phyloP scores from a whole-genome alignment of 148 eudicot genomes.

The Chenopodium album region DNA sequence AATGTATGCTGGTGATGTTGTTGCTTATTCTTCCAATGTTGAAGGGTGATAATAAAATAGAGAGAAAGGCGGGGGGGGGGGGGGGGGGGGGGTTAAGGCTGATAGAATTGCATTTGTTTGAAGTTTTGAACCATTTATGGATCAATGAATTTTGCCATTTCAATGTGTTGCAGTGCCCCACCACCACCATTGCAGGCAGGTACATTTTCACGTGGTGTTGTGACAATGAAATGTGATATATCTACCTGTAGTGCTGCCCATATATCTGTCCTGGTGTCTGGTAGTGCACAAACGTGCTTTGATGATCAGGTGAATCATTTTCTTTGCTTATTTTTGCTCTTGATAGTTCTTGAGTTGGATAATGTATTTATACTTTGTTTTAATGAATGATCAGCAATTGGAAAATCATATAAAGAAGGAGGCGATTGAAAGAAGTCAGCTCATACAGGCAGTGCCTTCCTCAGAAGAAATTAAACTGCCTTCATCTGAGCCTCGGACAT shows the following conservation, averaged over 20 bases:
- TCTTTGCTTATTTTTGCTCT: neutral
- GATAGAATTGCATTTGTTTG: neutral
- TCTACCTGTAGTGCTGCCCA: conserved; percentile 87
- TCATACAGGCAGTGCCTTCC: conserved; percentile 52
- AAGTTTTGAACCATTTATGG: neutral
- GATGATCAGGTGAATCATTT: conserved; percentile 80
- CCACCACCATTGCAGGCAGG: conserved; percentile 99
- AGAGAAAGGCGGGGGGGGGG: neutral
- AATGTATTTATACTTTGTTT: conserved; percentile 7
- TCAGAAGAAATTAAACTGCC: conserved; percentile 50
- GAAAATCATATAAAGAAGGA: conserved; percentile 95
- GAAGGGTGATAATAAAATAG: neutral
- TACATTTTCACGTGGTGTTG: conserved; percentile 92
- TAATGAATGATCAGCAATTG: conserved; percentile 48
- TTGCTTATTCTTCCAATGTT: conserved; percentile 8
- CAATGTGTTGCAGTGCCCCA: conserved; percentile 68
- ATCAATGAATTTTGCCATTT: conserved; percentile 5
- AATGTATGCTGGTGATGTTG: neutral
- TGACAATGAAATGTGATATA: conserved; percentile 94
- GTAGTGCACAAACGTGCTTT: conserved; percentile 98
- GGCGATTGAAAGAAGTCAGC: conserved; percentile 71
- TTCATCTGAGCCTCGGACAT: conserved; percentile 71
- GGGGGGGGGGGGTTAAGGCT: neutral
- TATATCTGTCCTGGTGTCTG: conserved; percentile 87
- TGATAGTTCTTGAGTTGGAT: neutral